Evolutionary conservation across 192 early-diverging fungal species (phyloP), one percentile per base, ranked within the genome.

Genomic region (Phlyctochytrium planicorne): DNA sequence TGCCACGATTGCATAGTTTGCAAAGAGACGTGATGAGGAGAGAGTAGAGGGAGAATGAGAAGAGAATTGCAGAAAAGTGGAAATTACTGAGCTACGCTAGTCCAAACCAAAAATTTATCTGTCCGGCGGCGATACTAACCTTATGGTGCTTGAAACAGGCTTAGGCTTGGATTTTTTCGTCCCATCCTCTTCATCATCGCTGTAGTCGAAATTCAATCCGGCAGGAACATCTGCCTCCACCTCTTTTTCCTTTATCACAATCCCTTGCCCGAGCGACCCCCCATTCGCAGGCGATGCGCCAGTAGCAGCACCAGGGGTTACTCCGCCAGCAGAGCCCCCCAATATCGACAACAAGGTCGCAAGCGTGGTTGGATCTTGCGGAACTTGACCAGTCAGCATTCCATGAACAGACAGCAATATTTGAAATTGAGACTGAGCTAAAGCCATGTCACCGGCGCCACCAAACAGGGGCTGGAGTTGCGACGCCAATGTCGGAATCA

Each of bases 171-270:
- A 27, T 57, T 57, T 57, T 10, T 25, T 57, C 4, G 20, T 62
- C 14, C 61, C 61, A 25, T 62, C 50, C 24, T 66, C 40, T 47
- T 47, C 65, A 61, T 66, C 65, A 27, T 66, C 65, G 30, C 36
- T 31, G 57, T 66, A 66, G 63, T 66, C 60, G 65, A 66, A 66
- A 62, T 62, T 32, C 40, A 47, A 47, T 20, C 10, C 40, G 6
- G 6, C 20, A 14, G 40, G 40, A 47, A 47, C 10, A 6, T 47
- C 40, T 20, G 40, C 6, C 6, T 6, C 20, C n/a, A n/a, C n/a
- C n/a, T n/a, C n/a, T n/a, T n/a, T n/a, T n/a, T n/a, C n/a, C n/a
- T n/a, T n/a, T n/a, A n/a, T n/a, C n/a, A n/a, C n/a, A n/a, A n/a
- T n/a, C n/a, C n/a, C n/a, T n/a, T n/a, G n/a, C 20, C 40, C 40